Conservation (phyloP, 2,329 filamentous ascomycete species). For the Rasamsonia emersonii region DNA sequence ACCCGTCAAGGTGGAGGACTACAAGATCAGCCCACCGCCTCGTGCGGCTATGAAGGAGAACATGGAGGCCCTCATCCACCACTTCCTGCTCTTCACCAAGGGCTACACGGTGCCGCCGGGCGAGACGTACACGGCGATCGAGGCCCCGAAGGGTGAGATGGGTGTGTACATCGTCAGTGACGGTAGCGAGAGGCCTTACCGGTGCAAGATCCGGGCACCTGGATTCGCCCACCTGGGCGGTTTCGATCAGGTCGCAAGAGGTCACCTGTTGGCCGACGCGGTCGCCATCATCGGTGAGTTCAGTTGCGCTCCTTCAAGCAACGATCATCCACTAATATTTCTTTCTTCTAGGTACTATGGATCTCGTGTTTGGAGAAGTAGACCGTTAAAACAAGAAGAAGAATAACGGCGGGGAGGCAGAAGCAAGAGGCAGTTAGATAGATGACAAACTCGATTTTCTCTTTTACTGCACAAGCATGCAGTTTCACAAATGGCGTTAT, state of each 20-base stretch:
- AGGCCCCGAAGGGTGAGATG: conserved; percentile 99
- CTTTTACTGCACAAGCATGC: no score
- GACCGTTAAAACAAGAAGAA: conserved; percentile 37
- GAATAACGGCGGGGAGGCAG: no score
- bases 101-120: conserved; percentile 94
- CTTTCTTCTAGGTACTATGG: conserved; percentile 53
- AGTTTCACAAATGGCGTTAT: no score
- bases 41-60: conserved; percentile 99
- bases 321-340: no score
- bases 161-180: conserved; percentile 94
- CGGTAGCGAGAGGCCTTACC: conserved; percentile 90
- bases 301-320: no score
- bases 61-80: conserved; percentile 99
- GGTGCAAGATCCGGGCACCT: conserved; percentile 93
- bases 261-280: conserved; percentile 89
- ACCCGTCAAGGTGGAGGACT: conserved; percentile 92
- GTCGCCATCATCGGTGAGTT: conserved; percentile 75
- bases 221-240: conserved; percentile 91
- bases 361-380: conserved; percentile 74
- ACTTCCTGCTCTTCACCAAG: conserved; percentile 98
- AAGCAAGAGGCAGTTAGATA: no score
- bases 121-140: conserved; percentile 95
- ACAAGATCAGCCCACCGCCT: conserved; percentile 96
- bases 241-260: conserved; percentile 87
- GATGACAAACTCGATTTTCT: no score